A percentile compares a stretch with the other conserved stretches of the same genome.
phyloP scores from a whole-genome alignment of 768 basidiomycete genomes.

The Lentinula guzmanii region DNA sequence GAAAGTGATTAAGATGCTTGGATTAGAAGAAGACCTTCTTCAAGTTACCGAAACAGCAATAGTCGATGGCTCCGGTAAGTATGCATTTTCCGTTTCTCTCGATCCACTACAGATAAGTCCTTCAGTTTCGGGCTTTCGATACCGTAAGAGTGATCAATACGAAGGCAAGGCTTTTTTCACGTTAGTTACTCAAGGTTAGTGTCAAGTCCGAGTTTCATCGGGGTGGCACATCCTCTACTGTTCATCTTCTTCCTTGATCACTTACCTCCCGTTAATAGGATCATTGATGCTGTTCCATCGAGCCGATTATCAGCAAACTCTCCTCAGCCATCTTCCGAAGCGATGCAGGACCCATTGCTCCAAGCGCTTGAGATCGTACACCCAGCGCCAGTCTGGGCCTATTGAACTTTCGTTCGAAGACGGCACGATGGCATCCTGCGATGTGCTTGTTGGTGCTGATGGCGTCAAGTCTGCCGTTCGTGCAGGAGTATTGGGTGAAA shows the following conservation, averaged over 20 bases:
- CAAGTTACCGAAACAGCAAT: conserved; percentile 29
- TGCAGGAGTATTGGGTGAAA: conserved; percentile 30
- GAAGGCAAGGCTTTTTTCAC: conserved; percentile 48
- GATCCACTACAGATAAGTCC: not conserved
- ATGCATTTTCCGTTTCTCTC: not conserved
- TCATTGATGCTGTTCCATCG: conserved; percentile 52
- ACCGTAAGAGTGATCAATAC: conserved; percentile 57
- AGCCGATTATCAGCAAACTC: conserved; percentile 56
- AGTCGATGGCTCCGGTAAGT: conserved; percentile 34
- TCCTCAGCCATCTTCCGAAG: conserved; percentile 44
- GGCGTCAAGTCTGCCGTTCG: conserved; percentile 19
- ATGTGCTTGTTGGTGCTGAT: conserved; percentile 40
- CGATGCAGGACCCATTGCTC: conserved; percentile 41
- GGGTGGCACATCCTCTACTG: not conserved
- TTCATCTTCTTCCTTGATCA: not conserved
- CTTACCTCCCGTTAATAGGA: conserved; percentile 27
- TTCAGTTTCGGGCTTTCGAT: conserved; percentile 45
- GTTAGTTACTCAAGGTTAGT: conserved; percentile 51
- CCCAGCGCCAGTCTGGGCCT: conserved; percentile 31
- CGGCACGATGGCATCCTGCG: conserved; percentile 52
- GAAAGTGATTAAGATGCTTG: conserved; percentile 39
- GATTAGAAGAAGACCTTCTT: conserved; percentile 40
- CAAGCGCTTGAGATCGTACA: conserved; percentile 57
- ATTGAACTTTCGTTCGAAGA: conserved; percentile 57
- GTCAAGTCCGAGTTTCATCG: conserved; percentile 7